Base-by-base conservation (phyloP, 2,329 filamentous ascomycete species). In the Alternaria novae-zelandiae region DNA sequence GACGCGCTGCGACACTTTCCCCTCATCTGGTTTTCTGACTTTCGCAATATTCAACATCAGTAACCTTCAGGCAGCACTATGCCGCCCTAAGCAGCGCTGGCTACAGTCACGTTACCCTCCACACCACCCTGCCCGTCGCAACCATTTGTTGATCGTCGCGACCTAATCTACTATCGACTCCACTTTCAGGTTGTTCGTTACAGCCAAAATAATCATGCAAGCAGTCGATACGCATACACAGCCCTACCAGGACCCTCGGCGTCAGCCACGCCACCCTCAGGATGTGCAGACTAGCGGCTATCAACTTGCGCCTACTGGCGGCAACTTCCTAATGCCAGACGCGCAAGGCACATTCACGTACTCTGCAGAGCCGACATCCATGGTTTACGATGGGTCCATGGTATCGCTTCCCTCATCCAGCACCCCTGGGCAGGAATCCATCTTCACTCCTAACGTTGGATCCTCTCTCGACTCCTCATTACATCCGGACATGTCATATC, bases 401-500 rank as follows among this genome's bases (percentile, higher is more conserved):
- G 69, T 53, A 51, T 57, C 64, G 44, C 65, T 74, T 30, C 59
- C 70, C 9, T 63, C 69, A 20, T 71, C 70, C 44, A 68, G 46
- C 54, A 70, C 71, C 8, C 64, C 70, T 45, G 70, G 70, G 36
- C 71, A 75, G 62, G 75, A 78, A 28, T 66, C 72, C 26, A 68
- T 65, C 45, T 79, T 77, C 67, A 73, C 73, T 49, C 73, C 78
- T 5, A 74, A 79, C 55, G 61, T 71, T 49, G 76, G 61, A 43
- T 77, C 78, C 26, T 78, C 78, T 20, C 74, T 78, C 58, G 78
- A 80, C 62, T 79, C 78, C 58, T 74, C 76, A 15, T 63, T 78
- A 28, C 77, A 78, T 49, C 73, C 75, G 44, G 73, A 78, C 32
- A 72, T 74, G 57, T 74, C 75, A 21, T 78, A 74, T 50, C 74